A percentile compares a stretch with the other conserved stretches of the same genome.
Evolutionary conservation across 2,329 filamentous ascomycete genomes (phyloP).

Genomic region (Diaporthe nobilis): DNA sequence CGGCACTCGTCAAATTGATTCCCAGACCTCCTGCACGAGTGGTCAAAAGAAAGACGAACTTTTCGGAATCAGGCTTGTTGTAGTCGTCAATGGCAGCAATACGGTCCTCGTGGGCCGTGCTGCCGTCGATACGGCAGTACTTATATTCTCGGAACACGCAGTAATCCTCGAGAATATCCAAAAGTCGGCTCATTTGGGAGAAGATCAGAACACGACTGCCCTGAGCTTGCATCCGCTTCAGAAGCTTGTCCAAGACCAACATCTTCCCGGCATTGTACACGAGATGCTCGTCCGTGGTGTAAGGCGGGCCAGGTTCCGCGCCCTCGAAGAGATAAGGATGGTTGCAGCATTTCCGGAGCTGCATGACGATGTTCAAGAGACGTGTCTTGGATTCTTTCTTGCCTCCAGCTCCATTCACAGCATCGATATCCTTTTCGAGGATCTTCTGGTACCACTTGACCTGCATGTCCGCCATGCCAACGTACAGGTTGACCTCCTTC

Average conservation of each 20-base stretch:
- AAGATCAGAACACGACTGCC: constrained; percentile 98
- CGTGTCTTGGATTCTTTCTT: constrained; percentile 98
- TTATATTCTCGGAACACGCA: constrained; percentile 95
- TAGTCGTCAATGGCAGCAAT: constrained; percentile 98
- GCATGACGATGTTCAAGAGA: constrained; percentile 98
- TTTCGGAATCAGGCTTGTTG: constrained; percentile 95
- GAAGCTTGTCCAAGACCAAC: constrained; percentile 93
- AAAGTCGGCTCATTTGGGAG: constrained; percentile 97
- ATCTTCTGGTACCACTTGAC: constrained; percentile 99
- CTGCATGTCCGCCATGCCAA: constrained; percentile 99
- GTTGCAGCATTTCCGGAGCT: constrained; percentile 98
- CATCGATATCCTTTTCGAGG: constrained; percentile 98
- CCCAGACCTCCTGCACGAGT: constrained; percentile 95
- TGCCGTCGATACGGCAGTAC: constrained; percentile 97
- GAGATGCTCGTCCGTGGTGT: constrained; percentile 97
- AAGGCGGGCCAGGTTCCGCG: constrained; percentile 95
- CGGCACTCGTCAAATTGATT: constrained; percentile 95
- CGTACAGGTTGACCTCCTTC: constrained; percentile 96
- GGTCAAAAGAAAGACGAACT: constrained; percentile 95
- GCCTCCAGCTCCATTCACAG: constrained; percentile 94
- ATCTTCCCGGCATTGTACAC: constrained; percentile 97
- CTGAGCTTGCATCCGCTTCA: constrained; percentile 85
- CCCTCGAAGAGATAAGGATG: constrained; percentile 98
- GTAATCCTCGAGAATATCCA: constrained; percentile 98
- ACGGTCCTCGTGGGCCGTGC: constrained; percentile 96